Evolutionary conservation across 805 yeast species (phyloP), one percentile per base, ranked within the genome.

Genomic region (Yueomyces sinensis): DNA sequence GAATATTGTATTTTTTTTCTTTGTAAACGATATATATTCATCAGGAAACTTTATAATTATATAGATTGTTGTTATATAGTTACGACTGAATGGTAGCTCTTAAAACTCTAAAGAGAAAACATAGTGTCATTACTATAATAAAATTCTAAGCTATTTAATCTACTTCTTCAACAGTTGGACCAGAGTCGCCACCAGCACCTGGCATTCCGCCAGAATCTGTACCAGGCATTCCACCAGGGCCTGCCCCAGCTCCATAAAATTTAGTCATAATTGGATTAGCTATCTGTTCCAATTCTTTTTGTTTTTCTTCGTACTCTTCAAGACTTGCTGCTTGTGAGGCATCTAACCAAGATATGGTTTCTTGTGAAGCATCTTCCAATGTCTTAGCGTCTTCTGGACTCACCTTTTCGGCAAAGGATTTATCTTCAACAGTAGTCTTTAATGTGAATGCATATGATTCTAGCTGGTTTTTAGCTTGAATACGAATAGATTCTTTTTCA

Each of bases 191-290:
- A n/a, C n/a, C n/a, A 39, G 68, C 72, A 47, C 67, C 73, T 40
- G 72, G 71, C 49, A 63, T 60, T 36, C 37, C 42, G 47, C 63
- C 72, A 54, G 77, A 80, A 49, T 63, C 69, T 63, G 58, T 55
- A 42, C 71, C 67, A 52, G 70, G 71, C 48, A 68, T 69, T 42
- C 66, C 69, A 51, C 44, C 43, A 54, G 80, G 76, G 46, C 77
- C 79, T 62, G 84, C 94, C 62, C 86, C 94, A 49, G 79, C 86
- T 65, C 82, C 91, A 78, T 89, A 89, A 74, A 91, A 84, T 74
- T 87, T 84, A 62, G 84, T 74, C 84, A 87, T 80, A 67, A 87
- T 83, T 63, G 96, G 96, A 74, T 87, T 87, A 49, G 95, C 94
- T 65, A 79, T 71, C 50, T 74, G 80, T 72, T 89, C 96, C 56